Percentiles rank a stretch among this genome's conserved stretches.
These are phyloP conservation scores for Phialophora macrospora DNA, from an alignment of 2,329 filamentous ascomycete genomes.

Conservation along the genomic window DNA sequence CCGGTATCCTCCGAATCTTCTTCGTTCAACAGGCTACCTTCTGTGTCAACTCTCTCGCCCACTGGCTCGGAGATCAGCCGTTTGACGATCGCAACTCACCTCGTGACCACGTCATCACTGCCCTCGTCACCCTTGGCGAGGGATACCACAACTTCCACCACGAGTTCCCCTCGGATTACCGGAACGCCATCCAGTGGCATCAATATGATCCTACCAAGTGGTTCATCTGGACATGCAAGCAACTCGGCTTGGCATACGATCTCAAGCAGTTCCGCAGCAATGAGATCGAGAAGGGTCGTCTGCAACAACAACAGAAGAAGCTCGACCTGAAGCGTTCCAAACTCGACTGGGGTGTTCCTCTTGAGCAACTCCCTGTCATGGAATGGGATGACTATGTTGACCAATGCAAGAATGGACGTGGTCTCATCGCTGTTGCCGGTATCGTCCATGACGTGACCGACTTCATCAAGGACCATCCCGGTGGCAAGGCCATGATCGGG, in stretches of 20 bases:
- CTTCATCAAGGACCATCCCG: slow-evolving; percentile 89
- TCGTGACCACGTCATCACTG: slow-evolving; percentile 84
- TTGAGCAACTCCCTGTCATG: slow-evolving; percentile 83
- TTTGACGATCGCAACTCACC: slow-evolving; percentile 93
- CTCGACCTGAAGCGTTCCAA: slow-evolving; percentile 81
- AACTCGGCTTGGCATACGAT: slow-evolving; percentile 80
- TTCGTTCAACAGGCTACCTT: slow-evolving; percentile 92
- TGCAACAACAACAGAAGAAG: slow-evolving; percentile 91
- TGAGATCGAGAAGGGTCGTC: slow-evolving; percentile 88
- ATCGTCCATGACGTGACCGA: slow-evolving; percentile 83
- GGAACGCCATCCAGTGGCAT: slow-evolving; percentile 87
- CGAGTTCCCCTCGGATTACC: slow-evolving; percentile 92
- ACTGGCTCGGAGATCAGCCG: slow-evolving; percentile 90
- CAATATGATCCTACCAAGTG: slow-evolving; percentile 94
- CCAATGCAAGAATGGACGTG: slow-evolving; percentile 76
- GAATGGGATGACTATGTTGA: slow-evolving; percentile 85
- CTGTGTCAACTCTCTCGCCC: slow-evolving; percentile 88
- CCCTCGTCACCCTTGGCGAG: slow-evolving; percentile 81
- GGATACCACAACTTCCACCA: slow-evolving; percentile 97
- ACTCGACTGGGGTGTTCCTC: slow-evolving; percentile 84
- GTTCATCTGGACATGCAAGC: slow-evolving; percentile 84
- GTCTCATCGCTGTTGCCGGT: slow-evolving; percentile 76
- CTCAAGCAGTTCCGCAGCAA: slow-evolving; percentile 90
- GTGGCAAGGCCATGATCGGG: slow-evolving; percentile 83
- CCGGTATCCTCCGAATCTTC: slow-evolving; percentile 82